These are phyloP conservation scores for Panaeolus papilionaceus DNA, from an alignment of 768 basidiomycete genomes.

Conservation along the genomic window DNA sequence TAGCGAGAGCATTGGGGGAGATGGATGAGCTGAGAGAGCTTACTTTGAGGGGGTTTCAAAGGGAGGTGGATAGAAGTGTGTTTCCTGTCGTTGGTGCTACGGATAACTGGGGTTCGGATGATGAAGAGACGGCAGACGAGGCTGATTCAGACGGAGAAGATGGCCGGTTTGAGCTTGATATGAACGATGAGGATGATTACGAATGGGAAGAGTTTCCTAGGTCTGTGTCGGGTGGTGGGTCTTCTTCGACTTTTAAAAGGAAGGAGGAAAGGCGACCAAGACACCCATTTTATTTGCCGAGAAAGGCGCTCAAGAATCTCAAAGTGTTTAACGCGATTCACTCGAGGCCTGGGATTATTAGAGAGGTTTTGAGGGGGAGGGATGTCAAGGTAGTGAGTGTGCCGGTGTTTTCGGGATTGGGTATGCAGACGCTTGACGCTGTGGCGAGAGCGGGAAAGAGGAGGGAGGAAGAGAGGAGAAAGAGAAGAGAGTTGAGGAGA, in stretches of 20 bases:
- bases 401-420: slow-evolving; percentile 52
- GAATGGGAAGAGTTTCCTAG: slow-evolving; percentile 22
- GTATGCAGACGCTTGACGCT: slow-evolving; percentile 48
- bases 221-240: slow-evolving; percentile 22
- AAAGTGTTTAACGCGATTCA: slow-evolving; percentile 59
- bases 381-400: slow-evolving; percentile 59
- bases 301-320: slow-evolving; percentile 53
- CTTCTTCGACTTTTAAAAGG: neutral
- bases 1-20: slow-evolving; percentile 57
- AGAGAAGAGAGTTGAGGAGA: neutral
- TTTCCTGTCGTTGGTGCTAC: slow-evolving; percentile 30
- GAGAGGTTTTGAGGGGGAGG: slow-evolving; percentile 50
- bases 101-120: slow-evolving; percentile 1
- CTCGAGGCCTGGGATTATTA: slow-evolving; percentile 51
- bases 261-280: slow-evolving; percentile 16
- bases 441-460: slow-evolving; percentile 42
- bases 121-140: neutral
- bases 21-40: slow-evolving; percentile 58
- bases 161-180: neutral
- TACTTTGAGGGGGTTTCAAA: slow-evolving; percentile 58
- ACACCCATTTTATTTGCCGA: slow-evolving; percentile 39
- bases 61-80: slow-evolving; percentile 29
- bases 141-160: neutral
- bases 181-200: neutral
- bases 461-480: slow-evolving; percentile 5